phyloP scores from a whole-genome alignment of 2,329 filamentous ascomycete genomes.

The Botrytis medusae region DNA sequence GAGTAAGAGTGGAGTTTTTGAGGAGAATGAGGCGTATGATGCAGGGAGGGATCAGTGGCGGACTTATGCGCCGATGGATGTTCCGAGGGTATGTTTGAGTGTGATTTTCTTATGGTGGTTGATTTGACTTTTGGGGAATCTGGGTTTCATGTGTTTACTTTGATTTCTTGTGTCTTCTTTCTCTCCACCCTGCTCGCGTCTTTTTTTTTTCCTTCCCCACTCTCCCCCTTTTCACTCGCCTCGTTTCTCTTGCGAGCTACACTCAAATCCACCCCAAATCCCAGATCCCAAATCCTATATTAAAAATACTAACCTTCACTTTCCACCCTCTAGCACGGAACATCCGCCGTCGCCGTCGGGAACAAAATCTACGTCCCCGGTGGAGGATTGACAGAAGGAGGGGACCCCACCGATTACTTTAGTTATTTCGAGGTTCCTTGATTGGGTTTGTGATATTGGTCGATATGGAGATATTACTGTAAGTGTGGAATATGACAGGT shows the following conservation, averaged over 20 bases:
- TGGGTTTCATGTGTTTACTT: not conserved
- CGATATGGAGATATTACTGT: not conserved
- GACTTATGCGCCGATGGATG: not conserved
- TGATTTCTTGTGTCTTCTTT: not conserved
- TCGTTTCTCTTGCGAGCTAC: too few species aligned
- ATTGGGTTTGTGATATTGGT: not conserved
- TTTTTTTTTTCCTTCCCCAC: too few species aligned
- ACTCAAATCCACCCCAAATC: rapidly evolving
- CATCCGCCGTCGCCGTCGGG: slow-evolving; percentile 36
- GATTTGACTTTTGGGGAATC: not conserved
- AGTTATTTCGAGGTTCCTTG: slow-evolving; percentile 17
- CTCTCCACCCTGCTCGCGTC: not conserved
- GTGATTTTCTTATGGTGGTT: not conserved
- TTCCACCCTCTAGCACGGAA: slow-evolving; percentile 35
- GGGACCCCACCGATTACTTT: not conserved
- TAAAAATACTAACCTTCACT: not conserved
- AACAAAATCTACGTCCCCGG: slow-evolving; percentile 41
- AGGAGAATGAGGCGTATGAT: slow-evolving; percentile 40
- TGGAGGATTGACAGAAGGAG: slow-evolving; percentile 34
- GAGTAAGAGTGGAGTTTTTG: slow-evolving; percentile 34
- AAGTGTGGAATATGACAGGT: not conserved
- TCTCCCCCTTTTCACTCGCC: too few species aligned
- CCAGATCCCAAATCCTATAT: not conserved
- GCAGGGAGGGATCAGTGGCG: slow-evolving; percentile 19
- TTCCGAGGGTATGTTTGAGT: slow-evolving; percentile 33